A percentile compares a stretch with the other conserved stretches of the same genome.
Evolutionary conservation across 768 basidiomycete genomes (phyloP).

Genomic region (Termitomyces titanicus): DNA sequence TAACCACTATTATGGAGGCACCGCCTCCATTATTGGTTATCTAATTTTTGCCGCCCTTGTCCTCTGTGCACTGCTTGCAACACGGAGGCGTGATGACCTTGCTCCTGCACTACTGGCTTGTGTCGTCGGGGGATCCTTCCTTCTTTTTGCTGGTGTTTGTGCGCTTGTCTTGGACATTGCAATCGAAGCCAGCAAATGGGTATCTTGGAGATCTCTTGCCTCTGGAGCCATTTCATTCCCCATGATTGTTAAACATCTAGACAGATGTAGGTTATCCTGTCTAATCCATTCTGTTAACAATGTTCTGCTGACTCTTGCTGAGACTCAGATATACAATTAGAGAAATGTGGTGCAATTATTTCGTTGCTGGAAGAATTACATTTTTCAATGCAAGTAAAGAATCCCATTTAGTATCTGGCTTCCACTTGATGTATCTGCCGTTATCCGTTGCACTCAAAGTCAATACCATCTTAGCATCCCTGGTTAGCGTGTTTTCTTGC

Average conservation of each 20-base stretch:
- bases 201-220: neutral
- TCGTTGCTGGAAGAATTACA: neutral
- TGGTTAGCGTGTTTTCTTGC: slow-evolving; percentile 23
- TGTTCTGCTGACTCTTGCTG: too few relatives aligned
- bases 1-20: slow-evolving; percentile 62
- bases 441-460: slow-evolving; percentile 49
- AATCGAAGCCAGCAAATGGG: slow-evolving; percentile 15
- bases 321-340: too few relatives aligned
- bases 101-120: slow-evolving; percentile 54
- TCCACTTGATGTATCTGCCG: slow-evolving; percentile 54
- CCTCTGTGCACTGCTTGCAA: slow-evolving; percentile 55
- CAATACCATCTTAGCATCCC: slow-evolving; percentile 38
- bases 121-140: slow-evolving; percentile 57
- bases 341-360: too few relatives aligned
- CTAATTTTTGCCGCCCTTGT: slow-evolving; percentile 50
- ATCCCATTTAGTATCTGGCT: slow-evolving; percentile 51
- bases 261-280: too few relatives aligned
- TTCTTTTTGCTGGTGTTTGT: slow-evolving; percentile 19
- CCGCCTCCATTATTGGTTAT: slow-evolving; percentile 52
- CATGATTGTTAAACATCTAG: neutral
- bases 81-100: slow-evolving; percentile 50
- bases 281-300: too few relatives aligned
- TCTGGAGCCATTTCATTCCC: neutral
- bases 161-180: slow-evolving; percentile 4
- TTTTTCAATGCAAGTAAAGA: slow-evolving; percentile 27